Evolutionary conservation across 1,284 basidiomycete genomes (phyloP), one percentile per base, ranked within the genome.

Genomic region (Tausonia pullulans): DNA sequence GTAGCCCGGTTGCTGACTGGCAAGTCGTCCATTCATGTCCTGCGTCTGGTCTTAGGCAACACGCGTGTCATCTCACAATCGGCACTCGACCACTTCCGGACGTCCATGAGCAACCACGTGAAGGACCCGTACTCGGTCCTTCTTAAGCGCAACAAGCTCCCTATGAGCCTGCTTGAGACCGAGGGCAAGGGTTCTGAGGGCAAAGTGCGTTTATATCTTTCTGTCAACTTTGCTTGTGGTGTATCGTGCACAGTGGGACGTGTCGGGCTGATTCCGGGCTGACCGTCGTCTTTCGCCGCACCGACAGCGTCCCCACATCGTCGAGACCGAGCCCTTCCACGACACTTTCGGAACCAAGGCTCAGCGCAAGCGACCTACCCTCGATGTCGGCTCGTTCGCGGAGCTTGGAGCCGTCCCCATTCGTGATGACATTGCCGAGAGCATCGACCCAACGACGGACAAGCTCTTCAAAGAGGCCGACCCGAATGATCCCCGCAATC

Each of bases 31-130:
- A 14, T 14, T 50, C 49, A 44, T 9, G 10, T 39, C 44, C n/a
- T 27, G 27, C 27, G 27, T 27, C 27, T 27, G 27, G 27, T 27
- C 11, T 1, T 69, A 93, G 90, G 94, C 58, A 98, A 98, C 78
- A 98, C 96, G 10, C 82, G 96, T 73, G 95, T 98, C 61, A 98
- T 99, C 74, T 92, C 90, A n/a, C 93, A 97, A 74, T 88, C 84
- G 51, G 92, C 93, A 6, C 78, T 97, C 71, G 93, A 97, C 72
- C 93, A 95, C 75, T 96, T 97, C 78, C 81, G 93, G 61, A 90
- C 88, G 11, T 91, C 88, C 69, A 81, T 97, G 58, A 50, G 53
- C 45, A 79, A 82, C 11, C 91, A 86, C 75, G 89, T 90, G 71
- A 83, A 89, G 75, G 92, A 97, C 73, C 94, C 94, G 0, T 97